Evolutionary conservation across 2,329 filamentous ascomycete species (phyloP).

Genomic region (Verticillium zaregamsianum): DNA sequence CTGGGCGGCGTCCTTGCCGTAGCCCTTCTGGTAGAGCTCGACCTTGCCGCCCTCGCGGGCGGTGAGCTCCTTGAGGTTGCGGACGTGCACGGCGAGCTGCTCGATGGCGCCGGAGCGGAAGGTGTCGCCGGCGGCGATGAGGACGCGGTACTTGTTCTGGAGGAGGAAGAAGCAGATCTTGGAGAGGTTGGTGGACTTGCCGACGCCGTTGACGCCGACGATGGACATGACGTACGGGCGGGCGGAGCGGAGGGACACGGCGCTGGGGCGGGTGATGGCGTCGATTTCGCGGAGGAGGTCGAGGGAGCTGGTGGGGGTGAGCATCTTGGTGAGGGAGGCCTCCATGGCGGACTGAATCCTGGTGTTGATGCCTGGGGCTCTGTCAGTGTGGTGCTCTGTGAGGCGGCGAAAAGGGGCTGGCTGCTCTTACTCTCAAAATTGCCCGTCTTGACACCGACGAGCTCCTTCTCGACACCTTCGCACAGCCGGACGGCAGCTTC

Average conservation of each 20-base stretch:
- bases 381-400: conserved; percentile 12
- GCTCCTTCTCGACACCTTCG: conserved; percentile 83
- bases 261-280: conserved; percentile 64
- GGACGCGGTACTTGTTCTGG: conserved; percentile 93
- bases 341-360: conserved; percentile 86
- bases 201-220: conserved; percentile 96
- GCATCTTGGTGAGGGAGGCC: conserved; percentile 86
- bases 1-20: conserved; percentile 94
- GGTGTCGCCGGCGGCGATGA: conserved; percentile 92
- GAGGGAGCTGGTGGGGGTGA: conserved; percentile 91
- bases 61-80: conserved; percentile 86
- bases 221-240: conserved; percentile 97
- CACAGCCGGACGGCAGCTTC: conserved; percentile 91
- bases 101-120: conserved; percentile 97
- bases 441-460: conserved; percentile 85
- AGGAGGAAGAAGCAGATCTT: conserved; percentile 98
- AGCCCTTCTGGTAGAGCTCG: conserved; percentile 93
- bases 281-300: conserved; percentile 94
- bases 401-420: conserved; percentile 18
- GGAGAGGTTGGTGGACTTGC: conserved; percentile 94
- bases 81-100: conserved; percentile 91
- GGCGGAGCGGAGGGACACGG: conserved; percentile 55
- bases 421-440: conserved; percentile 68
- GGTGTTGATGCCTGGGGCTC: conserved; percentile 61
- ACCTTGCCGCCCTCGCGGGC: conserved; percentile 79